phyloP scores from a whole-genome alignment of 345 rosid genomes.

The Cardiospermum halicacabum region DNA sequence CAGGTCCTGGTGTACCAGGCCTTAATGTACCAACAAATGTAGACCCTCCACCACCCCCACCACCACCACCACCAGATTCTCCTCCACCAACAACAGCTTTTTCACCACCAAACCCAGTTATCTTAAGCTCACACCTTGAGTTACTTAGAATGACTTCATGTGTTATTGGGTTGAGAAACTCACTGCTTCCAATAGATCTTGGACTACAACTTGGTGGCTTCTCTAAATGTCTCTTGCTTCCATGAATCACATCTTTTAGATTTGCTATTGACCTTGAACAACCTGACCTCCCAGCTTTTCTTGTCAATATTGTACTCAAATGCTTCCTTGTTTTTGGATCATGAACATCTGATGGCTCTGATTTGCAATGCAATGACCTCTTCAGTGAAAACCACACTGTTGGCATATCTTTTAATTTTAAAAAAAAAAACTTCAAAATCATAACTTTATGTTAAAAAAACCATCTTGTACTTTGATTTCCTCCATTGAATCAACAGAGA shows the following conservation, averaged over 20 bases:
- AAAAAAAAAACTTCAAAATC: slow-evolving; percentile 5
- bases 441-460: neutral
- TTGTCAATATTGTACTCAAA: slow-evolving; percentile 52
- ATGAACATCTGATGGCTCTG: slow-evolving; percentile 54
- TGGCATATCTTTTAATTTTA: slow-evolving; percentile 37
- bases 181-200: slow-evolving; percentile 97
- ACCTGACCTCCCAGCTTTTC: slow-evolving; percentile 77
- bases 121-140: slow-evolving; percentile 94
- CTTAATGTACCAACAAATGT: slow-evolving; percentile 75
- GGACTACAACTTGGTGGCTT: slow-evolving; percentile 95
- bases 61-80: slow-evolving; percentile 59
- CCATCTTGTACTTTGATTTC: slow-evolving; percentile 9
- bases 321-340: slow-evolving; percentile 55
- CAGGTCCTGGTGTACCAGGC: slow-evolving; percentile 91
- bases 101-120: slow-evolving; percentile 73
- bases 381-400: slow-evolving; percentile 69
- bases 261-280: slow-evolving; percentile 99
- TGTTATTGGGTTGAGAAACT: slow-evolving; percentile 93
- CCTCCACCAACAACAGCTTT: slow-evolving; percentile 28
- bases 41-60: slow-evolving; percentile 38
- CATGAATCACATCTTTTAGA: slow-evolving; percentile 96
- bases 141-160: slow-evolving; percentile 90
- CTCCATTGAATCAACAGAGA: neutral
- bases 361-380: slow-evolving; percentile 60
- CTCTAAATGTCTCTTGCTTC: slow-evolving; percentile 91